Conservation (phyloP, 2,329 filamentous ascomycete species). For the Fragosphaeria purpurea region DNA sequence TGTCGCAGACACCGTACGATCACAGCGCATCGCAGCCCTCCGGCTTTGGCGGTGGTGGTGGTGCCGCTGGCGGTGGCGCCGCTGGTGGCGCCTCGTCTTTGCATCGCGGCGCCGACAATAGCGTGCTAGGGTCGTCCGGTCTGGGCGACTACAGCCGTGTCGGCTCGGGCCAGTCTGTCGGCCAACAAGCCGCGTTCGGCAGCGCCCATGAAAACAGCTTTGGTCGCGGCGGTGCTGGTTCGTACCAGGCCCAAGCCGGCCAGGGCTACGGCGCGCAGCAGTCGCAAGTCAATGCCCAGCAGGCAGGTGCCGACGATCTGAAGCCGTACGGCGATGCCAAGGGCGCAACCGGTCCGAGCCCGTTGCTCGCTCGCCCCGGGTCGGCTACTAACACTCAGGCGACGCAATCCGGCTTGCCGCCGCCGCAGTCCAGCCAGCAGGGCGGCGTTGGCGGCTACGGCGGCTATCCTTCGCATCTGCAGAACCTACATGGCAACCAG, state of each 20-base stretch:
- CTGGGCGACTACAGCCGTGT: conserved; percentile 45
- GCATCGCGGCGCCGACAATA: conserved; percentile 37
- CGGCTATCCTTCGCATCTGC: conserved; percentile 45
- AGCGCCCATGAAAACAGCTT: conserved; percentile 44
- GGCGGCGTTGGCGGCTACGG: conserved; percentile 41
- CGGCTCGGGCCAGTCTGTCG: conserved; percentile 36
- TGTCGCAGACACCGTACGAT: conserved; percentile 47
- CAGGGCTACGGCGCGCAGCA: conserved; percentile 43
- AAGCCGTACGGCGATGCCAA: conserved; percentile 51
- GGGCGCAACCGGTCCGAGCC: conserved; percentile 43
- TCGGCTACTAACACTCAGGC: conserved; percentile 46
- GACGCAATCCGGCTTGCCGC: conserved; percentile 44
- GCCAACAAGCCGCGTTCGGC: conserved; percentile 41
- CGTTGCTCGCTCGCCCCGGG: conserved; percentile 47
- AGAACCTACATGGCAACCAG: conserved; percentile 44
- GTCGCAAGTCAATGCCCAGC: conserved; percentile 33
- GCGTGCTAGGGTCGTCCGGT: conserved; percentile 34
- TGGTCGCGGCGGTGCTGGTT: conserved; percentile 36
- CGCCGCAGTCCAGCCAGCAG: conserved; percentile 43
- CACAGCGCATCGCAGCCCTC: conserved; percentile 43
- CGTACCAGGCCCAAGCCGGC: conserved; percentile 44
- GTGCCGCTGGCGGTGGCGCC: too few relatives aligned
- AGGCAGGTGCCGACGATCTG: conserved; percentile 40
- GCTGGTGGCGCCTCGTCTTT: conserved; percentile 34
- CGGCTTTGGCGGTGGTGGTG: conserved; percentile 29